Percentiles rank a stretch among this genome's conserved stretches.
Conservation (phyloP, 2,329 filamentous ascomycete species). For the Microsporum ferrugineum region DNA sequence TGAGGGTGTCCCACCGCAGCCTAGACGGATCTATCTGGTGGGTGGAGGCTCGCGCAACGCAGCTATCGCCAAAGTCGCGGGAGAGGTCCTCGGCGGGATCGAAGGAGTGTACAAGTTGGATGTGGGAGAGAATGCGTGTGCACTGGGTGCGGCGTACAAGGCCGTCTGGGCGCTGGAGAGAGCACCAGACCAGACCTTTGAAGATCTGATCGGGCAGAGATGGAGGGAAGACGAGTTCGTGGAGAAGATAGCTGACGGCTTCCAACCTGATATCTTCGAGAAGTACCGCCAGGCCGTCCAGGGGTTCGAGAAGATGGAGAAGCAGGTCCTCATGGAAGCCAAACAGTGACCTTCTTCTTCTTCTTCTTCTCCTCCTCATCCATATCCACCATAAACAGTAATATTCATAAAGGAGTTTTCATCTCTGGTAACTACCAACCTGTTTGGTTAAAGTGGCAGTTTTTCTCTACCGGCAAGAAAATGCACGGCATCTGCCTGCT, state of each 20-base stretch:
- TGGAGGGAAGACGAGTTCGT: slow-evolving; percentile 82
- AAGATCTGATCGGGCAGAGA: slow-evolving; percentile 68
- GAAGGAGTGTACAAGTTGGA: slow-evolving; percentile 91
- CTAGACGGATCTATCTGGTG: slow-evolving; percentile 82
- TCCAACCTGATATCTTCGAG: slow-evolving; percentile 61
- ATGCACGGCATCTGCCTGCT: too few relatives aligned
- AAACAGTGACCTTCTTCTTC: not conserved
- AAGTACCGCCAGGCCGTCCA: slow-evolving; percentile 64
- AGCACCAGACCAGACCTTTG: slow-evolving; percentile 59
- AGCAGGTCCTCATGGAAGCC: slow-evolving; percentile 43
- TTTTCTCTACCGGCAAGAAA: too few relatives aligned
- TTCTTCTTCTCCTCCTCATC: not conserved
- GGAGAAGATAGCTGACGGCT: slow-evolving; percentile 71
- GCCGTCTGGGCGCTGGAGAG: slow-evolving; percentile 84
- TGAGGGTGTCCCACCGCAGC: slow-evolving; percentile 60
- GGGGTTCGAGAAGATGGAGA: slow-evolving; percentile 68
- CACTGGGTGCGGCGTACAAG: slow-evolving; percentile 87
- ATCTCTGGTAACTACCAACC: too few relatives aligned
- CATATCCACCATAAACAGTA: too few relatives aligned
- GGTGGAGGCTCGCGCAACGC: slow-evolving; percentile 84
- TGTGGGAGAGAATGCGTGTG: slow-evolving; percentile 90
- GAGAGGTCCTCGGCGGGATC: slow-evolving; percentile 74
- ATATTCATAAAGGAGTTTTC: too few relatives aligned
- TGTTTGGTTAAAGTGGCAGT: too few relatives aligned
- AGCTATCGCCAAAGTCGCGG: slow-evolving; percentile 73